Base-by-base conservation (phyloP, 2,329 filamentous ascomycete genomes). In the Aspergillus versicolor region DNA sequence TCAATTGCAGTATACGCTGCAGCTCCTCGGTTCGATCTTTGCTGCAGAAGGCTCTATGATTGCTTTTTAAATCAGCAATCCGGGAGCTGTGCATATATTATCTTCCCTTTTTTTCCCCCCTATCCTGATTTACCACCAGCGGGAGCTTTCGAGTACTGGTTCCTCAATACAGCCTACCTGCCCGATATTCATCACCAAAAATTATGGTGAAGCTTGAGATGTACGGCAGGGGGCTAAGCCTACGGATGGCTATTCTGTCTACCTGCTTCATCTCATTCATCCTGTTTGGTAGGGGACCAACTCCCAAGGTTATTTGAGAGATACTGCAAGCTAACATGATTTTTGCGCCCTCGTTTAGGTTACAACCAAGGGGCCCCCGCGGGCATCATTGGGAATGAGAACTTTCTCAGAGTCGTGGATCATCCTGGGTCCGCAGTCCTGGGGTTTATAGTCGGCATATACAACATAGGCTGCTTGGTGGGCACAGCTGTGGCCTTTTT, bases 351-450 rank as follows among this genome's bases (percentile, higher is more conserved):
- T 32, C 38, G 8, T 56, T 32, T 53, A 71, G 79, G 78, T 2
- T 81, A 81, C 44, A 80, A 81, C 30, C 79, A 81, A 61, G 79
- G 78, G 42, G 77, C 80, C 0, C 80, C 81, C 59, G 74, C 76
- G 3, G 78, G 78, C 11, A 78, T 82, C 15, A 69, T 82, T 9
- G 73, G 77, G 9, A 79, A 77, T 37, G 63, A 75, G 13, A 72
- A 81, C 49, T 82, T 77, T 61, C 67, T 81, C 4, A 55, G 67
- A 3, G 68, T 73, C 2, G 76, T 80, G 37, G 57, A 70, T 24
- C 59, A 76, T 56, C 76, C 76, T 2, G 65, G 65, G 13, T 70
- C 73, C 19, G 69, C 69, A 0, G 62, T 75, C 5, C 70, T 73
- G 27, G 77, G 77, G 2, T 76, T 78, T 52, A 75, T 80, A 32